Percentiles rank a stretch among this genome's conserved stretches.
These are phyloP conservation scores for Thermothelomyces thermophilus DNA, from an alignment of 2,329 filamentous ascomycete genomes.

Conservation along the genomic window DNA sequence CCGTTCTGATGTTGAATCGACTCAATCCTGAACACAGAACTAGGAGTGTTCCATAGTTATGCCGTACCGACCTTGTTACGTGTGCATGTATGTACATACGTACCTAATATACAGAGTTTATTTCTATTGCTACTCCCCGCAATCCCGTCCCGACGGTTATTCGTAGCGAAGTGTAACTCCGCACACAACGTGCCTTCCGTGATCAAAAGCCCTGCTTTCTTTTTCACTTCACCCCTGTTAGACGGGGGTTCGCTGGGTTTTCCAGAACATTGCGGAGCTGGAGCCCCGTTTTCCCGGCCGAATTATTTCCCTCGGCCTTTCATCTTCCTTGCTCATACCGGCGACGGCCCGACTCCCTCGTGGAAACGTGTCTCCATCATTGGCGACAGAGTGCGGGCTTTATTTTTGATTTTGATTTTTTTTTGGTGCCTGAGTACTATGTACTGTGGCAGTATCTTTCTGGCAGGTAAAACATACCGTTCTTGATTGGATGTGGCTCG, in stretches of 20 bases:
- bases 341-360: constrained; percentile 14
- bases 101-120: no score
- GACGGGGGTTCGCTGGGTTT: neutral
- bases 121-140: constrained; percentile 1
- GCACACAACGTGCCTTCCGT: constrained; percentile 4
- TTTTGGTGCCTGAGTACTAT: neutral
- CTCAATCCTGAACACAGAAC: no score
- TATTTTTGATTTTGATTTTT: neutral
- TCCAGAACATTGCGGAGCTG: constrained; percentile 16
- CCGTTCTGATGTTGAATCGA: no score
- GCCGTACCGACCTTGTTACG: no score
- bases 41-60: no score
- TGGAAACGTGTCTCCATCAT: neutral
- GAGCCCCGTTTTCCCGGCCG: neutral
- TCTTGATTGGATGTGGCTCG: constrained; percentile 5
- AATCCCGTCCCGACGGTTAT: constrained; percentile 15
- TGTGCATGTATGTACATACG: no score
- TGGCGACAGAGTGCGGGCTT: neutral
- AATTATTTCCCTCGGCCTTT: constrained; percentile 13
- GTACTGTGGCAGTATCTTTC: no score
- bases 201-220: neutral
- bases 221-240: neutral
- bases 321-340: constrained; percentile 7
- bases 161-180: neutral
- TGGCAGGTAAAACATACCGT: no score